phyloP scores from a whole-genome alignment of 768 basidiomycete genomes.

The Russula brevipes region DNA sequence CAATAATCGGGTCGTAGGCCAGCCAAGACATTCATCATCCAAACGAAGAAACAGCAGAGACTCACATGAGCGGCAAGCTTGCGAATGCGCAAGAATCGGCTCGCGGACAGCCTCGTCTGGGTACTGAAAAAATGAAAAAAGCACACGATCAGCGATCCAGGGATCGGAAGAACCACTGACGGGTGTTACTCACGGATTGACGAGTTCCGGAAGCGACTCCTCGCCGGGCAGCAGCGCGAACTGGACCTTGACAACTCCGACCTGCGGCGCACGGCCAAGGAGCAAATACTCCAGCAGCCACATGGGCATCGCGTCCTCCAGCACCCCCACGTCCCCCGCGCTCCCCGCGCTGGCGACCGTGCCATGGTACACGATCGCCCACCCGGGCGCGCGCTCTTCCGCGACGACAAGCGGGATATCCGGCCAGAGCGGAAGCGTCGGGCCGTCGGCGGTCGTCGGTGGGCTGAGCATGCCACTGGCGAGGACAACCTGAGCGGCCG shows the following conservation, averaged over 20 bases:
- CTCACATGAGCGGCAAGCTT: constrained; percentile 82
- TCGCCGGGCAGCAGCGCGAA: constrained; percentile 78
- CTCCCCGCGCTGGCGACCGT: constrained; percentile 52
- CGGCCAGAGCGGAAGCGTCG: constrained; percentile 53
- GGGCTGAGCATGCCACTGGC: constrained; percentile 52
- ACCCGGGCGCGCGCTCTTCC: constrained; percentile 73
- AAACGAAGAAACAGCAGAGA: neutral
- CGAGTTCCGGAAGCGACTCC: constrained; percentile 69
- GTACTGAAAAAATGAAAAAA: constrained; percentile 36
- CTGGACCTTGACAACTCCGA: constrained; percentile 68
- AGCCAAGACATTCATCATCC: neutral
- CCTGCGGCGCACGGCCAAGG: constrained; percentile 50
- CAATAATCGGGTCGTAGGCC: neutral
- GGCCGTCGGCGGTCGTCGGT: constrained; percentile 67
- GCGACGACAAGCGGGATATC: constrained; percentile 69
- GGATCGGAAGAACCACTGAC: neutral
- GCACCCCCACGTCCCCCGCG: constrained; percentile 37
- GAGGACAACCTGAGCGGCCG: constrained; percentile 51
- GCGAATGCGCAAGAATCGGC: constrained; percentile 73
- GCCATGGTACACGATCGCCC: constrained; percentile 73
- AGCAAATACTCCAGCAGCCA: constrained; percentile 90
- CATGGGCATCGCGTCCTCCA: constrained; percentile 77
- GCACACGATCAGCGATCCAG: neutral
- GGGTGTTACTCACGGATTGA: constrained; percentile 65
- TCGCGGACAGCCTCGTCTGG: constrained; percentile 86